These are phyloP conservation scores for Podospora bellae-mahoneyi DNA, from an alignment of 495 filamentous ascomycete genomes.

Conservation along the genomic window DNA sequence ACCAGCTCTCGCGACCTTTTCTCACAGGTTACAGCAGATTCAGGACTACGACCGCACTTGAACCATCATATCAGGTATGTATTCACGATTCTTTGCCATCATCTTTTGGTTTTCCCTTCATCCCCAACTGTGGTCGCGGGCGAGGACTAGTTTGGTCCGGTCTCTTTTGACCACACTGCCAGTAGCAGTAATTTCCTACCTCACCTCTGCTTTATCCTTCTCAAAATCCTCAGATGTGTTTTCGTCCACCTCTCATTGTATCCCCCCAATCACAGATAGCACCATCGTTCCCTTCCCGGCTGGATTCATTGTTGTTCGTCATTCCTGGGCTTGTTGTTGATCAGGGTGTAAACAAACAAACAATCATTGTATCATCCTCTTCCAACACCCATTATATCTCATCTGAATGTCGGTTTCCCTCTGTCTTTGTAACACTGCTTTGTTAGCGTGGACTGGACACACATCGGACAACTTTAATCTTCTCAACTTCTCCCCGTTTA, in stretches of 20 bases:
- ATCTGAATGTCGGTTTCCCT: background rate
- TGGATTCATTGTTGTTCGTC: background rate
- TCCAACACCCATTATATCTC: background rate
- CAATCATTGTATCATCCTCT: background rate
- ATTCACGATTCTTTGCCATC: background rate
- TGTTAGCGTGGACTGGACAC: background rate
- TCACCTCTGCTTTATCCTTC: background rate
- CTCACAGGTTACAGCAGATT: background rate
- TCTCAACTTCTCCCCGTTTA: background rate
- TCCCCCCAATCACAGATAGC: background rate
- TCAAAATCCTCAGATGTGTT: no score
- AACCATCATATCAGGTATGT: background rate
- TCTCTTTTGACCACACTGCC: background rate
- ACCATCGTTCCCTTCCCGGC: background rate
- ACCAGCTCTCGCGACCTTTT: background rate
- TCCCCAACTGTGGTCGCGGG: background rate
- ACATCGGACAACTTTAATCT: background rate
- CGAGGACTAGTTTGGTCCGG: background rate
- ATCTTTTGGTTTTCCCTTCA: background rate
- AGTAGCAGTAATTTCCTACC: background rate
- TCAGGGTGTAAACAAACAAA: background rate
- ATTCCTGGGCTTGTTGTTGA: background rate
- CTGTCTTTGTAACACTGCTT: background rate
- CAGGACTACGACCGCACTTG: background rate
- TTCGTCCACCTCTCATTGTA: background rate